Base-by-base conservation (phyloP, 305 asterid species). In the Fraxinus ornus region DNA sequence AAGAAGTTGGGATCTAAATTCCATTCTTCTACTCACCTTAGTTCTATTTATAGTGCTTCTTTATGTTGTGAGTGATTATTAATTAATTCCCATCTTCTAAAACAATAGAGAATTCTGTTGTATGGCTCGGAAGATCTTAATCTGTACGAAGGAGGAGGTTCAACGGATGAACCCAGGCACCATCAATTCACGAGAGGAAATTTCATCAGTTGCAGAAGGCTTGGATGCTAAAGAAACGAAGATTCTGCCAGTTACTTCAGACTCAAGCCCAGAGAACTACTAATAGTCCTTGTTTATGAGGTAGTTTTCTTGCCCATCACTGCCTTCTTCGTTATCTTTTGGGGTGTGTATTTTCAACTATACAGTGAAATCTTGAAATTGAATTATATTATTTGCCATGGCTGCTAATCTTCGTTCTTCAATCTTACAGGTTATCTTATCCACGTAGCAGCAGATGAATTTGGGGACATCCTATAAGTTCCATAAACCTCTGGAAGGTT, bases 81-180 rank as follows among this genome's bases (percentile, higher is more conserved):
- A 22, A 39, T 64, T 36, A 24, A 10, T 2, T 36, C 57, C 39
- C 5, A 5, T 68, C 33, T 39, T 81, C 47, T 86, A 74, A 72
- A 76, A 83, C 37, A 81, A 77, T 90, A 95, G 99, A 33, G 99
- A 95, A 87, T 95, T 95, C 76, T 93, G 97, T 89, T 89, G 90
- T 76, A 94, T 95, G 98, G 99, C 90, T 78, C 94, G 91, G 73
- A 95, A 94, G 89, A 93, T 95, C 83, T 89, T 84, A 81, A 92
- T 95, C 88, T 90, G 91, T 36, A 94, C 97, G 7, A 93, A 94
- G 85, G 98, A 94, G 81, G 98, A 95, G 85, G 95, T 91, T 39
- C 97, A 93, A 52, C 88, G 90, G 66, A 91, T 93, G 98, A 90
- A 88, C 80, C 95, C 94, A 3, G 93, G 97, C 83, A 88, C 94